A percentile compares a stretch with the other conserved stretches of the same genome.
Conservation (phyloP, 73 alveolate genomes). For the Paraurostyla sp. region DNA sequence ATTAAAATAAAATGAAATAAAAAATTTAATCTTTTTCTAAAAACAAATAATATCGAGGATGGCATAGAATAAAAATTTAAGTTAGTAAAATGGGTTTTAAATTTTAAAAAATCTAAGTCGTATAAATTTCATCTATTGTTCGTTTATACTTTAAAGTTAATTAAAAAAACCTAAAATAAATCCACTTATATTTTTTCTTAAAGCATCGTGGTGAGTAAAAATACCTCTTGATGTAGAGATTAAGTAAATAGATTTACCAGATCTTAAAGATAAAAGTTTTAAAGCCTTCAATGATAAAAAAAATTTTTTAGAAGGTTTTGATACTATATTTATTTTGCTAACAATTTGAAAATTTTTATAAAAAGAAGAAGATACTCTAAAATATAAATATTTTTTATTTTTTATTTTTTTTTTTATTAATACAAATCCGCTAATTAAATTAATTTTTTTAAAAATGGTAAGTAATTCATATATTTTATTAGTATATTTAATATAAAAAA, state of each 20-base stretch:
- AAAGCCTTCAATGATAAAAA: background rate
- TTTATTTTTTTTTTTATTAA: background rate
- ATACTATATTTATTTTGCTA: background rate
- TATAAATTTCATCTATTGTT: background rate
- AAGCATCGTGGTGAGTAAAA: constrained; percentile 11
- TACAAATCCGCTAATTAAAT: background rate
- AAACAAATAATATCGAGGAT: constrained; percentile 20
- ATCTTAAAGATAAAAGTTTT: background rate
- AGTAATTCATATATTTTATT: background rate
- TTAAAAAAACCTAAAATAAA: no score
- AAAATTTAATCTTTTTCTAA: constrained; percentile 20
- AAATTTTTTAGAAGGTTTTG: background rate
- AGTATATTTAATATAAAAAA: background rate
- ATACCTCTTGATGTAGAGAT: background rate
- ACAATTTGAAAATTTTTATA: background rate
- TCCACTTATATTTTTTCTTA: no score
- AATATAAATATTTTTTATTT: background rate
- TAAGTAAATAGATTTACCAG: background rate
- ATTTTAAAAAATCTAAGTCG: background rate
- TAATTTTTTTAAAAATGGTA: background rate
- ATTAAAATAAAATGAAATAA: background rate
- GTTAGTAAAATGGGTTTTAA: background rate
- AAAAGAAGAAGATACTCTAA: background rate
- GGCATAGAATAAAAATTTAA: constrained; percentile 52
- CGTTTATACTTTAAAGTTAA: no score